Evolutionary conservation across 169 alveolate genomes (phyloP), one percentile per base, ranked within the genome.

Genomic region (Eimeria maxima): DNA sequence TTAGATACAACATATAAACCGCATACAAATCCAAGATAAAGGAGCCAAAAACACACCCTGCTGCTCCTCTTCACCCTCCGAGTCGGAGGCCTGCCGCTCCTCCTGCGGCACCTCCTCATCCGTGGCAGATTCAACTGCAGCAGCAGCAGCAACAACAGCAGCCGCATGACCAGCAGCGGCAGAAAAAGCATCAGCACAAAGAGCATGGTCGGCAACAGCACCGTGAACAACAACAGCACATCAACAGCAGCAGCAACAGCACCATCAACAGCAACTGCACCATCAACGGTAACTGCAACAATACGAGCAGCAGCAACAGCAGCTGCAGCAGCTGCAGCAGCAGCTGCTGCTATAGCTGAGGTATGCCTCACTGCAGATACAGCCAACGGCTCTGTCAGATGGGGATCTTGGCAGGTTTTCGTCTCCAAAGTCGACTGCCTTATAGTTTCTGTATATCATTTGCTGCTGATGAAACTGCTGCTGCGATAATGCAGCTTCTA

Each of bases 71-170:
- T 69, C 87, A 6, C 20, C 87, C 14, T 76, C 87, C 33, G 87
- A 76, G 87, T 76, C 87, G 18, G 87, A 76, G 27, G 29, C 65
- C 33, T 42, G 38, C 33, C 60, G 87, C 87, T 13, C 42, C 22
- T 33, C 27, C 63, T 16, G 44, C 65, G 13, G 57, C 65, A 14
- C 87, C 5, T 69, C 80, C 7, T 33, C 87, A 20, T 47, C 87
- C 27, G 6, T 22, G 4, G 20, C 87, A 33, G 87, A 4, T 11
- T 10, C 50, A 76, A 45, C 87, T 76, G 60, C 87, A 76, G 87
- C 87, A 76, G 63, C 87, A 76, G 60, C 80, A 69, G 80, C 80
- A 69, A 45, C 80, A 69, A 16, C 80, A 69, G 80, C 80, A 69
- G 80, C 80, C 4, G 44, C 44, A n/a, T 4, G 45, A 27, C 2